Conservation (phyloP, 108 stramenopile genomes). For the Seminavis robusta region DNA sequence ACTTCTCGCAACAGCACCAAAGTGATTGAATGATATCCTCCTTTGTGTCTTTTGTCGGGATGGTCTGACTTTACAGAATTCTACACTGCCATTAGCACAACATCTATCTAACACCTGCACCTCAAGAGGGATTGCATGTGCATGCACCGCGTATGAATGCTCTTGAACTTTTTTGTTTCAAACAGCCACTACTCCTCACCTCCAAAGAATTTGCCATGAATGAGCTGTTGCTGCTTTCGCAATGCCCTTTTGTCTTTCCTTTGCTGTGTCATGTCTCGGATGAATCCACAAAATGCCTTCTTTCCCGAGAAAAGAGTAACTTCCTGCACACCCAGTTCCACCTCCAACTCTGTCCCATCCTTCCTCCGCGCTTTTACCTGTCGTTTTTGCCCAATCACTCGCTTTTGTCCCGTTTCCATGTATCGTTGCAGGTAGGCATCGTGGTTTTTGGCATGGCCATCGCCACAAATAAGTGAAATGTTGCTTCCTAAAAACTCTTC, state of each 20-base stretch:
- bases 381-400: slow-evolving; percentile 43
- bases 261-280: slow-evolving; percentile 38
- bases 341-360: slow-evolving; percentile 38
- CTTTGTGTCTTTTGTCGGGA: too few relatives aligned
- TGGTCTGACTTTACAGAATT: too few relatives aligned
- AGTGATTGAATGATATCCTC: too few relatives aligned
- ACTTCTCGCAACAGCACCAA: too few relatives aligned
- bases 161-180: too few relatives aligned
- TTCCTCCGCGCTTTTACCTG: slow-evolving; percentile 28
- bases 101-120: too few relatives aligned
- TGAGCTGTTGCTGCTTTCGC: slow-evolving; percentile 21
- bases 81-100: too few relatives aligned
- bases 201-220: slow-evolving; percentile 37
- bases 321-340: slow-evolving; percentile 46
- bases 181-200: slow-evolving; percentile 1
- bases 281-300: slow-evolving; percentile 45
- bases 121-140: too few relatives aligned
- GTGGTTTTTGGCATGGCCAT: slow-evolving; percentile 28
- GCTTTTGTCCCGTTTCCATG: slow-evolving; percentile 30
- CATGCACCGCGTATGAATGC: too few relatives aligned
- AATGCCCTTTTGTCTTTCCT: slow-evolving; percentile 21
- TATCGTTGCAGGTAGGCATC: slow-evolving; percentile 36
- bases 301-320: slow-evolving; percentile 20
- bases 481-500: slow-evolving; percentile 39
- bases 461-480: slow-evolving; percentile 44